A percentile compares a stretch with the other conserved stretches of the same genome.
Conservation (phyloP, 306 rosid species). For the Rosa persica region DNA sequence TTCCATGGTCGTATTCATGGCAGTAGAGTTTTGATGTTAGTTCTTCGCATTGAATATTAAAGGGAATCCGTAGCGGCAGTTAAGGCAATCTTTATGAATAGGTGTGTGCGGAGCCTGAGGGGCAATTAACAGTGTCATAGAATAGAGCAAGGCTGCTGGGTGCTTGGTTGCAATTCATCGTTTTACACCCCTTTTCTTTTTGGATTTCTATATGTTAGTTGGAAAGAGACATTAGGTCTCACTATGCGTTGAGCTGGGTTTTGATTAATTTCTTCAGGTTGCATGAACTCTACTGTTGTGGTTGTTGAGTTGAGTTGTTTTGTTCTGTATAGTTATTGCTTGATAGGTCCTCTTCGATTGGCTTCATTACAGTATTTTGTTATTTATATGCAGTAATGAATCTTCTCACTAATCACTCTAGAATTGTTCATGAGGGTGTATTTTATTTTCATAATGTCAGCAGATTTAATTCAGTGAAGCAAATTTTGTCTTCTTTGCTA, state of each 20-base stretch:
- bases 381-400: background rate
- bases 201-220: background rate
- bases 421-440: background rate
- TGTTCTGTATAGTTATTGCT: background rate
- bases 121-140: background rate
- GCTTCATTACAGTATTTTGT: background rate
- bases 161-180: background rate
- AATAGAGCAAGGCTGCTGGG: background rate
- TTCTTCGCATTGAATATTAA: background rate
- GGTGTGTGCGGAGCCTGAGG: background rate
- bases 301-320: constrained; percentile 27
- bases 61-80: background rate
- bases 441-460: background rate
- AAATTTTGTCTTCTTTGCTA: background rate
- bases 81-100: background rate
- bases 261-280: constrained; percentile 5
- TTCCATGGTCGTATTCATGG: background rate
- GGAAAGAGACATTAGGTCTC: background rate
- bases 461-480: background rate
- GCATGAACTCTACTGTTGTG: constrained; percentile 31
- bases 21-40: background rate
- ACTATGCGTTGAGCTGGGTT: background rate
- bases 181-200: background rate
- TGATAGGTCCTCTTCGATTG: background rate
- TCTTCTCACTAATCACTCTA: background rate